Base-by-base conservation (phyloP, 257 asterid genomes). In the Oldenlandia corymbosa region DNA sequence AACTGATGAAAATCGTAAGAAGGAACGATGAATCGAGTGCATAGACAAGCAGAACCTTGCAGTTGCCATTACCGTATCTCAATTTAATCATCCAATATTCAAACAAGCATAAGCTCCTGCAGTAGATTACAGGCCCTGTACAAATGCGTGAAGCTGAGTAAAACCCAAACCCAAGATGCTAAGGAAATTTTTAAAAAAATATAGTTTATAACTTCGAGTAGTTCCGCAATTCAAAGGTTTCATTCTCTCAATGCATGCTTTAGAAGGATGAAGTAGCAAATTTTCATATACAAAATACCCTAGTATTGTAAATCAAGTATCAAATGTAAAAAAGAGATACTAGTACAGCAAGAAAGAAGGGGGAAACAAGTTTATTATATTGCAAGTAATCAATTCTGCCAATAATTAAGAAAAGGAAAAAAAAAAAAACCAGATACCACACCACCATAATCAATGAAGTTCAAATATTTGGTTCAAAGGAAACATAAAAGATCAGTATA, bases 1-100 rank as follows among this genome's bases (percentile, higher is more conserved):
- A 76, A 72, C 52, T 3, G 71, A 67, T n/a, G n/a, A 64, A 39
- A 64, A 59, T 24, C 47, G 80, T 49, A 67, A 46, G 46, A 63
- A 49, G 58, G 78, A 61, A 34, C 32, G 58, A 18, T 21, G 32
- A 17, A 69, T 23, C 28, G 71, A 55, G 34, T 39, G 26, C 20
- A 37, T 50, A 52, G 51, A 65, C 17, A 39, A 37, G 17, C 18
- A 42, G 26, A 60, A 32, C 58, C 68, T 79, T 31, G 62, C 45
- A 39, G 58, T n/a, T n/a, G n/a, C n/a, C n/a, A 31, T 23, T 30
- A 60, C 45, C 76, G 66, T 65, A n/a, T 41, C 31, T 13, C 4
- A 1, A 14, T 41, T 64, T 60, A 43, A 34, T 46, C n/a, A 30
- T 21, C 42, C 18, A 41, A 42, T 32, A 61, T 17, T 45, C 41